Evolutionary conservation across 768 basidiomycete genomes (phyloP).

Genomic region (Lyophyllum shimeji): DNA sequence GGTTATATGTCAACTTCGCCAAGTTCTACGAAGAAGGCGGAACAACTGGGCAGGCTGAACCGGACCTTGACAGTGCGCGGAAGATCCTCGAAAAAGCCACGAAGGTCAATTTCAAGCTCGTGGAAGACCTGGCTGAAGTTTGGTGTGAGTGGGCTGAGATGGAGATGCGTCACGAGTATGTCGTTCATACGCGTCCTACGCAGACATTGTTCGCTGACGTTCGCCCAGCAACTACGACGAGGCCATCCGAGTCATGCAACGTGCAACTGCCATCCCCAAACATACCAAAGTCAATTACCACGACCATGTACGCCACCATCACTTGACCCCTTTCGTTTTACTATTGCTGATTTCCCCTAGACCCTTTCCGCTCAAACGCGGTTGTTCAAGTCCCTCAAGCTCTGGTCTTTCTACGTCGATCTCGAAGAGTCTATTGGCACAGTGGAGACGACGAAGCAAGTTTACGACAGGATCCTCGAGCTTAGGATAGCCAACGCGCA

Average conservation of each 20-base stretch:
- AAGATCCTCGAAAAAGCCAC: slow-evolving; percentile 93
- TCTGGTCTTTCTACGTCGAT: slow-evolving; percentile 99
- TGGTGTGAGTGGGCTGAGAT: slow-evolving; percentile 99
- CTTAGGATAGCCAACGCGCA: slow-evolving; percentile 98
- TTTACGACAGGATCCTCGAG: slow-evolving; percentile 96
- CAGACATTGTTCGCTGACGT: slow-evolving; percentile 2
- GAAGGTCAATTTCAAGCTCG: slow-evolving; percentile 89
- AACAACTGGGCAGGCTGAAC: slow-evolving; percentile 70
- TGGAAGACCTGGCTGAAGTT: slow-evolving; percentile 96
- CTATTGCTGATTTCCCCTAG: slow-evolving; percentile 35
- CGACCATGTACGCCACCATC: slow-evolving; percentile 68
- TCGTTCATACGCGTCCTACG: slow-evolving; percentile 14
- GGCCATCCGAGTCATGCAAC: slow-evolving; percentile 92
- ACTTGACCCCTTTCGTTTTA: neutral
- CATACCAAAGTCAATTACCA: slow-evolving; percentile 91
- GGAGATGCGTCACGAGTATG: slow-evolving; percentile 94
- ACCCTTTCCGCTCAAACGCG: slow-evolving; percentile 82
- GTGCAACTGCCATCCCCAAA: slow-evolving; percentile 89
- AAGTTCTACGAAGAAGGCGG: slow-evolving; percentile 99
- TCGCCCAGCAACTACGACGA: slow-evolving; percentile 89
- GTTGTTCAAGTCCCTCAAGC: slow-evolving; percentile 95
- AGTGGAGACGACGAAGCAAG: slow-evolving; percentile 85
- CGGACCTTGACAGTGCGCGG: slow-evolving; percentile 81
- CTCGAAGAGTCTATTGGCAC: slow-evolving; percentile 96
- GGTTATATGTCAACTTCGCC: slow-evolving; percentile 92